Percentiles rank a stretch among this genome's conserved stretches.
Evolutionary conservation across 306 rosid genomes (phyloP).

Genomic region (Cicer chorassanicum): DNA sequence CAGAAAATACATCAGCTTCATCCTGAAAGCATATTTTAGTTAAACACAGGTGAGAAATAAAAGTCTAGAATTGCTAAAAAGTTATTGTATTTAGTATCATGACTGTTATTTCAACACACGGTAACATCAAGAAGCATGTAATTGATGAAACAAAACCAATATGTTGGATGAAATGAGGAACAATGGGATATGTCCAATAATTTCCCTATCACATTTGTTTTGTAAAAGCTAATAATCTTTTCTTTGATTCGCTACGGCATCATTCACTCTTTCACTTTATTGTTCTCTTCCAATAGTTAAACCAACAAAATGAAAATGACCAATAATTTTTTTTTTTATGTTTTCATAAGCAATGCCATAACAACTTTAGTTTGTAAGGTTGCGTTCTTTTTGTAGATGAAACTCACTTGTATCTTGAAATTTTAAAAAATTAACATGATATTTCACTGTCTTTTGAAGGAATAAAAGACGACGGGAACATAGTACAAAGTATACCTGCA

Average conservation of each 20-base stretch:
- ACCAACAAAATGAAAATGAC: conserved; percentile 25
- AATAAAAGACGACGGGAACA: conserved; percentile 7
- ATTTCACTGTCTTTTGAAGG: conserved; percentile 27
- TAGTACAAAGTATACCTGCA: conserved; percentile 59
- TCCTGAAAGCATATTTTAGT: conserved; percentile 62
- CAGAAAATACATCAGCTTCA: conserved; percentile 75
- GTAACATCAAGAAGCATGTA: conserved; percentile 24
- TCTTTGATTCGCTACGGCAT: neutral
- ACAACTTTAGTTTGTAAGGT: conserved; percentile 12
- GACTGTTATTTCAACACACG: neutral
- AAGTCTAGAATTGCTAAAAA: conserved; percentile 18
- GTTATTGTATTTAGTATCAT: conserved; percentile 9
- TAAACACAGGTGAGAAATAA: conserved; percentile 16
- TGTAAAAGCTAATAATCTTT: conserved; percentile 1
- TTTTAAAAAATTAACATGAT: conserved; percentile 24
- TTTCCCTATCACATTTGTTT: neutral
- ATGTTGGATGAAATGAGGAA: conserved; percentile 8
- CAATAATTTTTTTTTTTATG: neutral
- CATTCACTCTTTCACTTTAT: conserved; percentile 4
- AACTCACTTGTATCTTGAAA: conserved; percentile 1
- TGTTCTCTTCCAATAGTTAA: conserved; percentile 23
- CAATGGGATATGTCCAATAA: neutral
- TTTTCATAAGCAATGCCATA: conserved; percentile 18
- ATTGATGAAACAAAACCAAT: conserved; percentile 27
- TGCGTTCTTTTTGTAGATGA: neutral